These are phyloP conservation scores for Gymnopilus junonius DNA, from an alignment of 768 basidiomycete genomes.

Conservation along the genomic window DNA sequence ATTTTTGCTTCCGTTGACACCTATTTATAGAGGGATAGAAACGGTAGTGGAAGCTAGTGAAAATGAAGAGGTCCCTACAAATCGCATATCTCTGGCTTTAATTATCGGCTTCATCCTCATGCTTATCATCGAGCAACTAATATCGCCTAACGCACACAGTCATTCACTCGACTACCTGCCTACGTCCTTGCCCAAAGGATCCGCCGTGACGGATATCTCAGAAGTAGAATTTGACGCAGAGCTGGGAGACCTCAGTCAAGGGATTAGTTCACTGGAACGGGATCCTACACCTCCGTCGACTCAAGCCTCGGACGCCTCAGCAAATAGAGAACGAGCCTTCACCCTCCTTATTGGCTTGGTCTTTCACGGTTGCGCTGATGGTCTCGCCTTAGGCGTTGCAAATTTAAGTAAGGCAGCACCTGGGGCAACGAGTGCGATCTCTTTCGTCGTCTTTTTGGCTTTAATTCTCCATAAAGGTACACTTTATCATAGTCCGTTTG, in stretches of 20 bases:
- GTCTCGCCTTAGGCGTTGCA: conserved; percentile 88
- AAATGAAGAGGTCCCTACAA: conserved; percentile 44
- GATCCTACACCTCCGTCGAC: conserved; percentile 4
- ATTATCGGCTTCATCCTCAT: conserved; percentile 65
- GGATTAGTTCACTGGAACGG: conserved; percentile 24
- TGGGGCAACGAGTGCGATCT: conserved; percentile 52
- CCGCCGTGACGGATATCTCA: conserved; percentile 10
- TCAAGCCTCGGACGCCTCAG: conserved; percentile 20
- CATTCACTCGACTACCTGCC: conserved; percentile 17
- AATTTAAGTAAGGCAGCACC: conserved; percentile 29
- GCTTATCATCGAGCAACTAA: conserved; percentile 70
- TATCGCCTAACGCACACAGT: conserved; percentile 46
- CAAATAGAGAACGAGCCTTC: conserved; percentile 49
- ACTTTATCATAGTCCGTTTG: neutral
- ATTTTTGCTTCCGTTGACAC: neutral
- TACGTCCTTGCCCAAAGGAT: conserved; percentile 9
- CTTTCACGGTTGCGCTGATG: conserved; percentile 90
- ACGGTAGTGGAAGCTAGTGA: conserved; percentile 45
- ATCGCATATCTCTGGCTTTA: conserved; percentile 64
- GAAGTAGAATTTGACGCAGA: conserved; percentile 64
- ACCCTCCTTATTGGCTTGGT: conserved; percentile 86
- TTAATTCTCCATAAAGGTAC: conserved; percentile 90
- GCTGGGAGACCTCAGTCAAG: conserved; percentile 56
- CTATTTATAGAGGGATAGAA: conserved; percentile 70
- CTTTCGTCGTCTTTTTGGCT: conserved; percentile 88